Percentiles rank a stretch among this genome's conserved stretches.
phyloP scores from a whole-genome alignment of 345 rosid genomes.

The Bruguiera sexangula region DNA sequence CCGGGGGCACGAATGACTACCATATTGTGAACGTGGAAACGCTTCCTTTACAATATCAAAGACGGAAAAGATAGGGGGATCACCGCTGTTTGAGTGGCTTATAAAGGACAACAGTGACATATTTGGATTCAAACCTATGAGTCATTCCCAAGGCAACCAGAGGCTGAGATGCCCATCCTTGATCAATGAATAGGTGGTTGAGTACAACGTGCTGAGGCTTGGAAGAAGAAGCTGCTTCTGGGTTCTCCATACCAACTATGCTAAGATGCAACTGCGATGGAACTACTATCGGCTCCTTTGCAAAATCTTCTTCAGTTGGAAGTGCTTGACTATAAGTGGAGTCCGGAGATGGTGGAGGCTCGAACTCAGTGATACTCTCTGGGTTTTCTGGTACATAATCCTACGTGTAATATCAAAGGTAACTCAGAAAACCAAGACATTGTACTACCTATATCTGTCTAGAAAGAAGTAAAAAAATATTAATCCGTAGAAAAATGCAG shows the following conservation, averaged over 20 bases:
- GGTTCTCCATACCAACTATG: conserved; percentile 47
- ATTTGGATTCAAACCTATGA: conserved; percentile 83
- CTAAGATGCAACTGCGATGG: conserved; percentile 76
- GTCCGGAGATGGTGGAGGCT: conserved; percentile 78
- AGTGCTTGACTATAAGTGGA: conserved; percentile 59
- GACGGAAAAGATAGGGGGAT: background rate
- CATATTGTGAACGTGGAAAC: background rate
- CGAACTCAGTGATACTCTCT: conserved; percentile 73
- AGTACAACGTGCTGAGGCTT: conserved; percentile 86
- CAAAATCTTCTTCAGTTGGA: conserved; percentile 65
- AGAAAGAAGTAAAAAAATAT: too few species aligned
- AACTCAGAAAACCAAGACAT: too few species aligned
- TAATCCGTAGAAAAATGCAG: too few species aligned
- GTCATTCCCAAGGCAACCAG: conserved; percentile 79
- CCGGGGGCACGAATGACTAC: too few species aligned
- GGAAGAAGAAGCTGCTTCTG: conserved; percentile 45
- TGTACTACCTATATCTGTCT: too few species aligned
- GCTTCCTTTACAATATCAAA: conserved; percentile 24
- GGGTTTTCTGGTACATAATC: conserved; percentile 68
- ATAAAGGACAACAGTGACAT: conserved; percentile 83
- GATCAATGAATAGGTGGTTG: conserved; percentile 78
- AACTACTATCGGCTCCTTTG: conserved; percentile 65
- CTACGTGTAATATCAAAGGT: conserved; percentile 34
- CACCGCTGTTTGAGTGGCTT: conserved; percentile 66
- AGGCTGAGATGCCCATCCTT: conserved; percentile 74